Conservation (phyloP, 1,284 basidiomycete genomes). For the Puccinia horiana region DNA sequence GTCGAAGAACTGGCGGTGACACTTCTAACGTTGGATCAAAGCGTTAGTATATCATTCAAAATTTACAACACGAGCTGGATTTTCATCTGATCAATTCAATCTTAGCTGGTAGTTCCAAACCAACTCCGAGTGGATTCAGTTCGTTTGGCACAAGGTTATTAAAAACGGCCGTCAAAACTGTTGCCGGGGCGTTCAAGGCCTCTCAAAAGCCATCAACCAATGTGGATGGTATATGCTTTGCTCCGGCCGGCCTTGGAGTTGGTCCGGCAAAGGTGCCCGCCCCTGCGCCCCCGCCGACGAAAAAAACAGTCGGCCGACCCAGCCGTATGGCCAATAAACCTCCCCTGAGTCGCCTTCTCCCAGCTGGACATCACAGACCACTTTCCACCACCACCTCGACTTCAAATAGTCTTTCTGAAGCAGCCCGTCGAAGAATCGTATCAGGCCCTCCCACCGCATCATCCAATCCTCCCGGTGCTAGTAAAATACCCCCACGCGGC, state of each 20-base stretch:
- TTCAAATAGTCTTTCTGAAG: background rate
- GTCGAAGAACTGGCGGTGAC: background rate
- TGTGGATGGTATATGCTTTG: constrained; percentile 15
- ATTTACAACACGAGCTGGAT: background rate
- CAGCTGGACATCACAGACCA: constrained; percentile 2
- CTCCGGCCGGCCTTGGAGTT: constrained; percentile 7
- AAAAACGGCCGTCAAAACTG: constrained; percentile 27
- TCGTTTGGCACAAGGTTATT: constrained; percentile 28
- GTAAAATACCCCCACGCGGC: background rate
- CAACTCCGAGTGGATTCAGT: constrained; percentile 25
- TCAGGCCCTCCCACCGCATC: background rate
- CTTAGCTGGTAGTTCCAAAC: background rate
- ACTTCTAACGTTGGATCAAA: background rate
- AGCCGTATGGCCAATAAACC: background rate
- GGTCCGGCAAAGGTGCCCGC: constrained; percentile 15
- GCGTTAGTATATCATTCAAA: background rate
- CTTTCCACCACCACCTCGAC: background rate
- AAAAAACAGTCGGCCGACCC: background rate
- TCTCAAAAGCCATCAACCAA: constrained; percentile 7
- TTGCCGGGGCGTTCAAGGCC: constrained; percentile 10
- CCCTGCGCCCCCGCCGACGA: background rate
- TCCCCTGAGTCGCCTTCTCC: constrained; percentile 9
- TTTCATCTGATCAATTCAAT: background rate
- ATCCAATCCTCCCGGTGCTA: background rate
- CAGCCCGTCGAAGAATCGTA: background rate